These are phyloP conservation scores for Cyclotella sp. DNA, from an alignment of 108 stramenopile species.

Conservation along the genomic window DNA sequence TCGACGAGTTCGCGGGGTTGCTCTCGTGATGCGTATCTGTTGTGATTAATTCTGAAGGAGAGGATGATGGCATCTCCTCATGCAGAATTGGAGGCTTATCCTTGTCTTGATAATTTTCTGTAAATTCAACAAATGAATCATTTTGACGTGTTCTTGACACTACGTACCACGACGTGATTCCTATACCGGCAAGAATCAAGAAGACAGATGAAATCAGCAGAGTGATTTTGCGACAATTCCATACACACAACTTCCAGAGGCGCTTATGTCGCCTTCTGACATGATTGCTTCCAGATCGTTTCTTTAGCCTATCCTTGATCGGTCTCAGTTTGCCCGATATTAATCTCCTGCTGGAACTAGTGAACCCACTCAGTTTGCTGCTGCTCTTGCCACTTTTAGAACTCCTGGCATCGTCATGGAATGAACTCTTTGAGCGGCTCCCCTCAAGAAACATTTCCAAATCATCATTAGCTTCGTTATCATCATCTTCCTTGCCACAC, in stretches of 20 bases:
- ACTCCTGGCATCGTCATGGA: neutral
- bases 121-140: neutral
- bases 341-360: neutral
- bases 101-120: slow-evolving; percentile 1
- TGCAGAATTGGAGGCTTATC: neutral
- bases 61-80: slow-evolving; percentile 12
- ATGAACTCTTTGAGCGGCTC: neutral
- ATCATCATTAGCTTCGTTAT: slow-evolving; percentile 4
- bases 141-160: slow-evolving; percentile 1
- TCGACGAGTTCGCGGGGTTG: neutral
- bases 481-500: neutral
- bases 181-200: slow-evolving; percentile 15
- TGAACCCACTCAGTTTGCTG: neutral
- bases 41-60: slow-evolving; percentile 3
- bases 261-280: slow-evolving; percentile 18
- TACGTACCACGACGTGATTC: slow-evolving; percentile 24
- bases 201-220: slow-evolving; percentile 14
- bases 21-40: neutral
- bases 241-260: slow-evolving; percentile 41
- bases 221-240: slow-evolving; percentile 49
- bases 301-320: slow-evolving; percentile 15
- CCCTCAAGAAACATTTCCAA: slow-evolving; percentile 19
- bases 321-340: neutral
- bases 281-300: slow-evolving; percentile 18
- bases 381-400: slow-evolving; percentile 12